Evolutionary conservation across 768 basidiomycete species (phyloP).

Genomic region (Tylopilus rubrobrunneus): DNA sequence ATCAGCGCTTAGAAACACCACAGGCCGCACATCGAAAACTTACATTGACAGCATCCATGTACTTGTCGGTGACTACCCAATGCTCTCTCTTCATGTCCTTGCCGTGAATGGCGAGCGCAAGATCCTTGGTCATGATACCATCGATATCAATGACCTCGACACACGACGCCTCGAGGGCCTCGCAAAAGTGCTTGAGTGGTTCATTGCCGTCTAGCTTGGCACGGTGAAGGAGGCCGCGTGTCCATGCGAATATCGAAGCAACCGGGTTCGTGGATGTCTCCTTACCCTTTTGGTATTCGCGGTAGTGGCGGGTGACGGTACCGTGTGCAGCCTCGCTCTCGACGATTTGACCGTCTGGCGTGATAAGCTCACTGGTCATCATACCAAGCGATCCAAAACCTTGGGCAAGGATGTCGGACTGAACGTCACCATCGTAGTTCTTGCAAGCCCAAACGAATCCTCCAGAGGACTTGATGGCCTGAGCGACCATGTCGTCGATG

Average conservation of each 20-base stretch:
- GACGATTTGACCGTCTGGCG: constrained; percentile 88
- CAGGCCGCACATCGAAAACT: constrained; percentile 24
- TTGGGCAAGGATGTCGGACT: constrained; percentile 94
- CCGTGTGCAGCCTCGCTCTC: constrained; percentile 98
- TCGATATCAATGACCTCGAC: constrained; percentile 89
- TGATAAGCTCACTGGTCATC: constrained; percentile 97
- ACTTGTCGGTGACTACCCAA: constrained; percentile 93
- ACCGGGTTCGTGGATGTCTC: constrained; percentile 99
- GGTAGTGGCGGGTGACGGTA: constrained; percentile 95
- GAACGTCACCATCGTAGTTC: constrained; percentile 83
- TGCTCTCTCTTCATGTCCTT: constrained; percentile 88
- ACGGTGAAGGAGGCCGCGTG: constrained; percentile 87
- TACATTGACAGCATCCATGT: constrained; percentile 92
- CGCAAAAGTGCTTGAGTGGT: constrained; percentile 67
- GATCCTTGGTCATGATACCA: constrained; percentile 94
- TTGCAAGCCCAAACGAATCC: constrained; percentile 81
- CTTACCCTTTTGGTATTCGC: constrained; percentile 94
- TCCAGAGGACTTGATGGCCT: constrained; percentile 93
- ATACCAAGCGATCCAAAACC: constrained; percentile 96
- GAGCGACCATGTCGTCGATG: constrained; percentile 98
- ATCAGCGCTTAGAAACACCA: constrained; percentile 10
- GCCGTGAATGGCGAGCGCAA: constrained; percentile 92
- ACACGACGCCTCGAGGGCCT: constrained; percentile 80
- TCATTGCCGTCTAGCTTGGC: constrained; percentile 89
- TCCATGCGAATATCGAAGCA: constrained; percentile 99